Evolutionary conservation across 352 stramenopile genomes (phyloP).

Genomic region (Phytophthora boehmeriae): DNA sequence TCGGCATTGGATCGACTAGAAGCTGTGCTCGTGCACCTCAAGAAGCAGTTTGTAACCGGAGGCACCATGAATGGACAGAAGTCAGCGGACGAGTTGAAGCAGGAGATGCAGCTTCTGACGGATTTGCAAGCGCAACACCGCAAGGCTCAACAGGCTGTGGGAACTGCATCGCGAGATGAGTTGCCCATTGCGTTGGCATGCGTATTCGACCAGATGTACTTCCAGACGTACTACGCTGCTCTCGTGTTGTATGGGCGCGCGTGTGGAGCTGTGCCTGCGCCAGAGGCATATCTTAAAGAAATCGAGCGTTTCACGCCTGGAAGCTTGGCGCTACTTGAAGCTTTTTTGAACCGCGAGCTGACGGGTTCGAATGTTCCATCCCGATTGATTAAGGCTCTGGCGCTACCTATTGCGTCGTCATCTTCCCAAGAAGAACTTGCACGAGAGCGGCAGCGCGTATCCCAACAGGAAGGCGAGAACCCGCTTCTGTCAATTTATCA

Average conservation of each 20-base stretch:
- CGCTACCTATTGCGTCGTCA: constrained; percentile 36
- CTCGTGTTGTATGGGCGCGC: constrained; percentile 76
- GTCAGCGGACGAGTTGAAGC: constrained; percentile 46
- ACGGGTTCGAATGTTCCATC: constrained; percentile 7
- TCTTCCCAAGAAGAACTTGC: constrained; percentile 25
- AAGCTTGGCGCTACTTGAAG: constrained; percentile 45
- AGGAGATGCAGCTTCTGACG: constrained; percentile 61
- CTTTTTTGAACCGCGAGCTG: constrained; percentile 68
- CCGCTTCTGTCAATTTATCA: constrained; percentile 67
- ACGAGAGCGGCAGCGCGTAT: constrained; percentile 19
- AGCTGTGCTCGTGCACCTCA: constrained; percentile 51
- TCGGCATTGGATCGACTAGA: constrained; percentile 55
- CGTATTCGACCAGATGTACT: constrained; percentile 82
- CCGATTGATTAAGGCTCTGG: constrained; percentile 46
- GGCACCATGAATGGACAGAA: constrained; percentile 77
- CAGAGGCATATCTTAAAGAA: constrained; percentile 62
- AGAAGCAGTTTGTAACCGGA: constrained; percentile 53
- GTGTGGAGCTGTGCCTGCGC: constrained; percentile 61
- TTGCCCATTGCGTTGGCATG: constrained; percentile 69
- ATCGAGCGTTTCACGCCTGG: constrained; percentile 54
- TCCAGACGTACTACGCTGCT: constrained; percentile 72
- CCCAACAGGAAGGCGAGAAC: constrained; percentile 38
- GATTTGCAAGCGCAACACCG: constrained; percentile 58
- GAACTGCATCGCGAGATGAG: constrained; percentile 57
- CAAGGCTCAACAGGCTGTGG: constrained; percentile 49